Evolutionary conservation across 306 rosid species (phyloP).

Genomic region (Lathyrus oleraceus): DNA sequence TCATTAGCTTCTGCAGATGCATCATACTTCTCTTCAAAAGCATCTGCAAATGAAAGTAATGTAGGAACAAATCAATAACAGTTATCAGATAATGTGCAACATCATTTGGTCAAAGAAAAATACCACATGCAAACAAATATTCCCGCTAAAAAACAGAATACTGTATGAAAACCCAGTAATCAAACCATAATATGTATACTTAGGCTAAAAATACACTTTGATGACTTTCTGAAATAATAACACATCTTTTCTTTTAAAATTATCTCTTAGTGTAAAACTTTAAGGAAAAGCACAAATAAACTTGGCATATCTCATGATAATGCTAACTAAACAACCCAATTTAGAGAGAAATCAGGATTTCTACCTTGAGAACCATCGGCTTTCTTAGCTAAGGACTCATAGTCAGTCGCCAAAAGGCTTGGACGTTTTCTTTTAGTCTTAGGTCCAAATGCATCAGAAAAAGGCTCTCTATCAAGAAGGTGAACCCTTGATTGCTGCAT

Average conservation of each 20-base stretch:
- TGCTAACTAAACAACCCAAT: background rate
- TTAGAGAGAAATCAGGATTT: background rate
- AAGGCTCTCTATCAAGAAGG: slow-evolving; percentile 88
- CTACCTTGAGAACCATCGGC: slow-evolving; percentile 91
- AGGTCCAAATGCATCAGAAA: slow-evolving; percentile 81
- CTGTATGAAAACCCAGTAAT: background rate
- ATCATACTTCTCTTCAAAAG: slow-evolving; percentile 63
- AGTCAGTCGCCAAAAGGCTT: slow-evolving; percentile 68
- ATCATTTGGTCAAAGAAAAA: background rate
- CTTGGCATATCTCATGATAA: background rate
- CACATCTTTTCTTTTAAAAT: background rate
- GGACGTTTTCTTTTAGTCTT: slow-evolving; percentile 89
- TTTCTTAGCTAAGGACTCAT: slow-evolving; percentile 76
- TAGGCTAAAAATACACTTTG: background rate
- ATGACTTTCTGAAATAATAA: background rate
- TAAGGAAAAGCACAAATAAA: background rate
- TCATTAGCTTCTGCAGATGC: slow-evolving; percentile 57
- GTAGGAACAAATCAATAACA: background rate
- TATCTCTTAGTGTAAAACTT: no score
- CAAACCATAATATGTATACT: background rate
- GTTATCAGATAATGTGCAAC: background rate
- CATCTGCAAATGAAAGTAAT: slow-evolving; percentile 48
- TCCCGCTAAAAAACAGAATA: slow-evolving; percentile 14
- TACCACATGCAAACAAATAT: slow-evolving; percentile 16
- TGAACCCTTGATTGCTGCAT: slow-evolving; percentile 91